Evolutionary conservation across 352 stramenopile genomes (phyloP).

Genomic region (Globisporangium paroecandrum): DNA sequence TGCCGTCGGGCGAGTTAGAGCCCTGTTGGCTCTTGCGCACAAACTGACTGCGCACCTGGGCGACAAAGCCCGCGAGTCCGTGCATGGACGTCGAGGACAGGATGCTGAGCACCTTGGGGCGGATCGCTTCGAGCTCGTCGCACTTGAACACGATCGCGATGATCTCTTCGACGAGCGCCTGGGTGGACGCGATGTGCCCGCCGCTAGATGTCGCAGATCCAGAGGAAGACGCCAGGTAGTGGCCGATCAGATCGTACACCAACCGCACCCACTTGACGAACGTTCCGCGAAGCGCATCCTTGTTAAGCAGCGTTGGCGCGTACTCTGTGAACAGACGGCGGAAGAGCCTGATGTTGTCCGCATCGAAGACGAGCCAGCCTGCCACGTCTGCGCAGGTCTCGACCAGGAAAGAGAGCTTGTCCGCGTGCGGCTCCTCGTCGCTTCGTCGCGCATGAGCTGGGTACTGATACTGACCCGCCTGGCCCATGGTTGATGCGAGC

Average conservation of each 20-base stretch:
- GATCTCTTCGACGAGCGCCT: conserved; percentile 33
- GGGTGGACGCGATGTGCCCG: conserved; percentile 14
- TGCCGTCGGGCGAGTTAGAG: not conserved
- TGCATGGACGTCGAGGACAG: conserved; percentile 32
- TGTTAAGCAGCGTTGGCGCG: conserved; percentile 28
- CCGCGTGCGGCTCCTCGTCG: not conserved
- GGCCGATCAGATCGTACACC: conserved; percentile 26
- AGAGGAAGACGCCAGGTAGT: conserved; percentile 17
- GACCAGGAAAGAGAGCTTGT: conserved; percentile 18
- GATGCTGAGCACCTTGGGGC: conserved; percentile 23
- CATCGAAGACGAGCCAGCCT: conserved; percentile 31
- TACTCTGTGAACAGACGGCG: conserved; percentile 23
- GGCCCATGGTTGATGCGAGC: not conserved
- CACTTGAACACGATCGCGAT: conserved; percentile 34
- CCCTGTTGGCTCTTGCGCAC: conserved; percentile 1
- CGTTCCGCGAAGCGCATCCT: conserved; percentile 23
- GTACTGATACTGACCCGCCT: conserved; percentile 8
- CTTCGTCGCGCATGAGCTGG: not conserved
- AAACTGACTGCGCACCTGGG: conserved; percentile 33
- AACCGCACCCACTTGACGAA: conserved; percentile 30
- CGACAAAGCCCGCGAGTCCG: conserved; percentile 34
- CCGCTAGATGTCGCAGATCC: not conserved
- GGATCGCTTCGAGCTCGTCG: conserved; percentile 28
- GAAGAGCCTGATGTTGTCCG: conserved; percentile 26
- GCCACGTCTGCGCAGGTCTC: conserved; percentile 25